Evolutionary conservation across 352 stramenopile genomes (phyloP), one percentile per base, ranked within the genome.

Genomic region (Globisporangium mamillatum): DNA sequence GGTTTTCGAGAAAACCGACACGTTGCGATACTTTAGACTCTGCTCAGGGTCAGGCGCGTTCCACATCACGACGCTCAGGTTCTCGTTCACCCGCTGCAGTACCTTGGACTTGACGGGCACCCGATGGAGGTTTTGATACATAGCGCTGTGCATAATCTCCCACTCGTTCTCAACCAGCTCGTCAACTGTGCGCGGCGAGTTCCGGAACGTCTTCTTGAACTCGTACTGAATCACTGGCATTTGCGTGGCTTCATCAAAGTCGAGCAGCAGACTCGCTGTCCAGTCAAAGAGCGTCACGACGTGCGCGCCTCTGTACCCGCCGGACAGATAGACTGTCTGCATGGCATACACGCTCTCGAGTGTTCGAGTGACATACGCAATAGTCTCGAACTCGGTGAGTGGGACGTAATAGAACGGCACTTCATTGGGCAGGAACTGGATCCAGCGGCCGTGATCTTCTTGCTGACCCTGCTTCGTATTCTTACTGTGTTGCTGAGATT

Each of bases 361-460:
- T 14, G 59, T 64, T 38, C 29, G 16, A 5, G 34, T 32, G 14
- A 38, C 59, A 22, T 55, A 48, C 14, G 71, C 61, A 38, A 71
- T 63, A 27, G 75, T 61, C 20, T 80, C 71, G 54, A 73, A 57
- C 60, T 79, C 75, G 20, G 68, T 63, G 25, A 82, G 72, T n/a
- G 74, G 74, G 20, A 78, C 57, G 56, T 70, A 82, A 67, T 79
- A 75, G 64, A 82, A 82, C 7, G 72, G 75, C 24, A 63, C 65
- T 38, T 77, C 76, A 9, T 67, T 71, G 16, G 50, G n/a, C 1
- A 60, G 29, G 12, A 66, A 66, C 25, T 60, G 20, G 36, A 66
- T 22, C 46, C 52, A 66, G 27, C 5, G 52, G 1, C 61, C 61
- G n/a, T 8, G 5, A 18, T 22, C 46, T 7, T 29, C 14, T 6